Evolutionary conservation across 345 rosid species (phyloP), one percentile per base, ranked within the genome.

Genomic region (Clarkia xantiana): DNA sequence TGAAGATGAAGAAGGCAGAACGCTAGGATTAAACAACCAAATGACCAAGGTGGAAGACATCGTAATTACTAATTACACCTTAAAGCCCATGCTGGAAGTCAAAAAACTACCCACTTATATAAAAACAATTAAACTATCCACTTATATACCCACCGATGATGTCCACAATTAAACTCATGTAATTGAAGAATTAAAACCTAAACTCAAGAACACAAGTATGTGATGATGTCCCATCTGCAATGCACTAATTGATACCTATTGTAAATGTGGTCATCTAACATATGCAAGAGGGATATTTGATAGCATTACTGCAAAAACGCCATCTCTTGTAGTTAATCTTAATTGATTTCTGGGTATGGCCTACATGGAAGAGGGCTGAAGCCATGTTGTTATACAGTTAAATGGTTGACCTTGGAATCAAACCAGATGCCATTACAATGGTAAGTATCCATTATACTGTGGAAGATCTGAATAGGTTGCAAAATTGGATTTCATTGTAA

Each of bases 311-410:
- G 6, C 6, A 13, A 75, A 68, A 69, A 77, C 61, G 64, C 73
- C 3, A 65, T 80, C 60, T 71, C 94, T 4, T 83, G 87, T 87
- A 77, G 79, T 70, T 71, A 77, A 3, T 67, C n/a, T n/a, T n/a
- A n/a, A n/a, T n/a, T 83, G 71, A 70, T 83, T 47, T 77, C 73
- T 15, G 93, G 79, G 34, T 83, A 71, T 53, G 87, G 94, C 55
- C 55, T 77, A 42, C 75, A 80, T 42, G 93, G 87, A 79, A 69
- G 66, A 84, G 80, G 15, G 67, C 75, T 44, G 75, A 83, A 69
- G 84, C 87, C 22, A 47, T 75, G 22, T 23, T 6, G 45, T 41
- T 80, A 47, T 83, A 71, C 55, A 44, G 68, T 11, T 50, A 66
- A 61, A 77, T 83, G 94, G 68, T 61, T 62, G 63, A 42, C 23